Conservation (phyloP, 805 yeast species). For the Myxozyma nipponensis region DNA sequence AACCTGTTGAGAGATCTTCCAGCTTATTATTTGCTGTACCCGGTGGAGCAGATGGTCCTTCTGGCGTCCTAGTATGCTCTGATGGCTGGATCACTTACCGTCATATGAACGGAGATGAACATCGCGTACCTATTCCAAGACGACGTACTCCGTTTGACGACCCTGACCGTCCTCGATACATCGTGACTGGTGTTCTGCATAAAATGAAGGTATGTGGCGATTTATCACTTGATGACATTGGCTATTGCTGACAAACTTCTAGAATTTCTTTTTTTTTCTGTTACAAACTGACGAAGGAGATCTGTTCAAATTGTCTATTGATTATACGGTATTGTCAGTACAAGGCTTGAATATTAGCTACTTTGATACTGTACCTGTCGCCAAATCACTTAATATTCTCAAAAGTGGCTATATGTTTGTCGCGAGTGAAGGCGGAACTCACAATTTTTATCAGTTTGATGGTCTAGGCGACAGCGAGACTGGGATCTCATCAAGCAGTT, state of each 20-base stretch:
- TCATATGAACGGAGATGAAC: constrained; percentile 35
- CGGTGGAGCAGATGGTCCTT: constrained; percentile 63
- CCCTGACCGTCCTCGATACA: constrained; percentile 32
- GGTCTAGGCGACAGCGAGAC: constrained; percentile 58
- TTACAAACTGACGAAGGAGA: constrained; percentile 73
- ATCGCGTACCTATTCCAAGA: constrained; percentile 54
- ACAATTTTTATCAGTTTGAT: constrained; percentile 72
- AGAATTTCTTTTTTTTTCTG: constrained; percentile 56
- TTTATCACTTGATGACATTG: background rate
- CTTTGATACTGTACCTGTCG: constrained; percentile 71
- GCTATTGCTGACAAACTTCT: background rate
- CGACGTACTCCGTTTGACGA: constrained; percentile 34
- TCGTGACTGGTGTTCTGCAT: constrained; percentile 62
- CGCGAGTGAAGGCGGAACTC: constrained; percentile 59
- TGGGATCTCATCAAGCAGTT: constrained; percentile 37
- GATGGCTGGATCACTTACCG: constrained; percentile 48
- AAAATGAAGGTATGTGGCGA: constrained; percentile 44
- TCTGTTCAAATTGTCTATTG: constrained; percentile 60
- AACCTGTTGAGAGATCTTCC: constrained; percentile 42
- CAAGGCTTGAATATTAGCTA: constrained; percentile 52
- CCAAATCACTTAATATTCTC: constrained; percentile 55
- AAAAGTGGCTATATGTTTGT: constrained; percentile 74
- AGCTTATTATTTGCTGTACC: constrained; percentile 65
- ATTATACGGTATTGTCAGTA: constrained; percentile 42
- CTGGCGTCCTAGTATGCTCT: constrained; percentile 66